Evolutionary conservation across 257 asterid species (phyloP).

Genomic region (Gentiana macrophylla): DNA sequence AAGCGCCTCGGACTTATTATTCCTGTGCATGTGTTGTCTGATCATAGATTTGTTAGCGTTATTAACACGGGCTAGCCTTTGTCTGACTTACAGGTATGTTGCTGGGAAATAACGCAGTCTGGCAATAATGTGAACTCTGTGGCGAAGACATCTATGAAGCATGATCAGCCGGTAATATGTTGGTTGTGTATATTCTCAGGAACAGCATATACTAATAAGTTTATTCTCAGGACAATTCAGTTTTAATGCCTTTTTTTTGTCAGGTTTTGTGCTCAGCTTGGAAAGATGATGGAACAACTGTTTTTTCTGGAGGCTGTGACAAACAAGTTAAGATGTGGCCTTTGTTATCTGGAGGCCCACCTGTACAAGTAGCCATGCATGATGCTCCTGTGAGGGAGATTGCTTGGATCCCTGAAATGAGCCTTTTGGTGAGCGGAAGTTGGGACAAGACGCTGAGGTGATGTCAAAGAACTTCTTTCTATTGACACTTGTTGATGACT

Average conservation of each 20-base stretch:
- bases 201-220: neutral
- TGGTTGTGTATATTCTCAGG: neutral
- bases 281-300: conserved; percentile 96
- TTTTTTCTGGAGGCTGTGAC: conserved; percentile 98
- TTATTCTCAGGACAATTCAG: conserved; percentile 3
- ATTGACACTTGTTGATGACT: neutral
- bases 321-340: conserved; percentile 99
- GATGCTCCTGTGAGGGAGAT: conserved; percentile 90
- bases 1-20: too few relatives aligned
- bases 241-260: conserved; percentile 12
- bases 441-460: conserved; percentile 94
- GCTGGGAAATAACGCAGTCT: conserved; percentile 77
- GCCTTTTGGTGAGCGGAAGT: conserved; percentile 78
- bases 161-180: conserved; percentile 76
- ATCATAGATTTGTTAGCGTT: too few relatives aligned
- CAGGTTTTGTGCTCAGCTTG: conserved; percentile 92
- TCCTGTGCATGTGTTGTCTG: too few relatives aligned
- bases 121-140: conserved; percentile 48
- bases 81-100: conserved; percentile 56
- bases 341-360: conserved; percentile 57
- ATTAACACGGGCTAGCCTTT: neutral
- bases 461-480: conserved; percentile 1
- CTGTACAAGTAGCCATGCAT: conserved; percentile 87
- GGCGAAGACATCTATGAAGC: conserved; percentile 76
- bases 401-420: conserved; percentile 95